Base-by-base conservation (phyloP, 139 green algal genomes). In the Chlamydomonas applanata region DNA sequence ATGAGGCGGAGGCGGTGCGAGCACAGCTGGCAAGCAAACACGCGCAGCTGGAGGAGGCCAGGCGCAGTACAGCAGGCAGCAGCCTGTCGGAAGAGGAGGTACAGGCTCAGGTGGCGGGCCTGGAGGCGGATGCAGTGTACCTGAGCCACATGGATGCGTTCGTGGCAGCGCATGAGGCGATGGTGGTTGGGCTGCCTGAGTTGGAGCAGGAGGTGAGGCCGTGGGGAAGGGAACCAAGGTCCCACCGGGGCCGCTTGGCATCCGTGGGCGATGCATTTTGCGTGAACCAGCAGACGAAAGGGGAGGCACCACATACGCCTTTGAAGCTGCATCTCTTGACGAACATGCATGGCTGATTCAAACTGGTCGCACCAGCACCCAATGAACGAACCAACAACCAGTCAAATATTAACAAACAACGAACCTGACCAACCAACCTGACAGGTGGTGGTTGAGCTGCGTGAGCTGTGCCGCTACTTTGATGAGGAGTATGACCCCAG, bases 401-500 rank as follows among this genome's bases (percentile, higher is more conserved):
- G n/a, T n/a, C n/a, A n/a, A n/a, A n/a, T n/a, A n/a, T n/a, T n/a
- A n/a, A n/a, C n/a, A n/a, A n/a, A n/a, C n/a, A n/a, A n/a, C n/a
- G n/a, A n/a, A 7, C 11, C 40, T 49, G 40, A 11, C 40, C 40
- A 19, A 7, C 11, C 7, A 49, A 7, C 7, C 7, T 11, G 7
- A 11, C 40, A 49, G 40, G 40, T 49, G 7, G 40, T 49, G 40
- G 40, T 2, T 29, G 73, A 46, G 62, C 62, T 73, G 62, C 36
- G 30, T 68, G 62, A 45, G 49, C 25, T 68, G 63, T 72, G 35
- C 20, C 45, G 13, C 35, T 74, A 79, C 33, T 79, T 79, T 49
- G 65, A 54, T 3, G 74, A 84, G 44, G 79, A 77, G 54, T 84
- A 65, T 25, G 79, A 84, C 34, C 13, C 79, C 2, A 65, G 63